Evolutionary conservation across 2,329 filamentous ascomycete species (phyloP), one percentile per base, ranked within the genome.

Genomic region (Purpureocillium takamizusanense): DNA sequence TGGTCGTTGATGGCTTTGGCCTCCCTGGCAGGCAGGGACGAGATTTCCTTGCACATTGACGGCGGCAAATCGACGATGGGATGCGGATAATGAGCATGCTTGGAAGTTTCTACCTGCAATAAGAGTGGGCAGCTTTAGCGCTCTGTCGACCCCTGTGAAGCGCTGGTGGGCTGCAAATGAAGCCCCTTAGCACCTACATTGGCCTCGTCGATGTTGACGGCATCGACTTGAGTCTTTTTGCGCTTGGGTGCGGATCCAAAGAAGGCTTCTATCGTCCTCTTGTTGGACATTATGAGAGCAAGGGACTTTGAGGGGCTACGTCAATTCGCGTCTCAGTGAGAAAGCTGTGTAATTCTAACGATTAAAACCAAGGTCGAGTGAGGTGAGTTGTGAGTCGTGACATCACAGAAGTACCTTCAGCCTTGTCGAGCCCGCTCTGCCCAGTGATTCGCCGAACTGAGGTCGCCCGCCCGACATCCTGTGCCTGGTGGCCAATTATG

Each of bases 231-330:
- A 12, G 46, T 46, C 35, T 46, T 45, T 7, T 43, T 4, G 28
- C 55, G 48, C 38, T 59, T 60, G 16, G 49, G 34, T 12, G 42
- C 32, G 13, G 52, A 46, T 14, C 42, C 42, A 57, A 88, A 86
- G 62, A 86, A 88, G 10, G 72, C 62, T 43, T 86, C 80, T 1
- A 88, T 65, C 0, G 81, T 84, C 40, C 81, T 69, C 52, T 51
- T 54, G 33, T 46, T 37, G 14, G 47, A 43, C 46, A 49, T 48
- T 35, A 12, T 21, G 14, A 9, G 3, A 15, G 12, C 12, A 29
- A 5, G 23, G n/a, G n/a, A n/a, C n/a, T n/a, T n/a, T n/a, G n/a
- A n/a, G n/a, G n/a, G n/a, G n/a, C n/a, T n/a, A n/a, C n/a, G n/a
- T n/a, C n/a, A n/a, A n/a, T n/a, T n/a, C n/a, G n/a, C n/a, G n/a